These are phyloP conservation scores for Fusarium globosum DNA, from an alignment of 2,329 filamentous ascomycete genomes.

Conservation along the genomic window DNA sequence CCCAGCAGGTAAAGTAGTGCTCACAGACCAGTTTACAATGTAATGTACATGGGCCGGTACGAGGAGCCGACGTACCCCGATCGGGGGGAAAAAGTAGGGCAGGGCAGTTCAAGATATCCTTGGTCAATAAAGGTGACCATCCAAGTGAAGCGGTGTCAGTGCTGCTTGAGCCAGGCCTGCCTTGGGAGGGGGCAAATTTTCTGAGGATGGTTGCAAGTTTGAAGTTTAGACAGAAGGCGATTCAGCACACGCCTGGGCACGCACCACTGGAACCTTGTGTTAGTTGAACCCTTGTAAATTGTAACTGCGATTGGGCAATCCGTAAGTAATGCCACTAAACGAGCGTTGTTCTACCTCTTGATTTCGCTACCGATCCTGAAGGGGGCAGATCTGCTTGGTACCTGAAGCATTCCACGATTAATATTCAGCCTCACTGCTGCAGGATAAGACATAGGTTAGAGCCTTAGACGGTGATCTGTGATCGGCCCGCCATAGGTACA, in stretches of 20 bases:
- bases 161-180: neutral
- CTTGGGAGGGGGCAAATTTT: constrained; percentile 7
- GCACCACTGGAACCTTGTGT: constrained; percentile 28
- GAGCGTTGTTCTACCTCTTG: constrained; percentile 11
- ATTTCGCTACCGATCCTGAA: constrained; percentile 9
- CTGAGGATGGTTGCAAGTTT: constrained; percentile 13
- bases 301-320: constrained; percentile 19
- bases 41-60: constrained; percentile 26
- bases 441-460: neutral
- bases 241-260: constrained; percentile 15
- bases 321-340: constrained; percentile 14
- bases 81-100: neutral
- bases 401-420: constrained; percentile 5
- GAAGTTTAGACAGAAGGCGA: constrained; percentile 18
- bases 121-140: neutral
- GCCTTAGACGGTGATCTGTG: neutral
- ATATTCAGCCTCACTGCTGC: constrained; percentile 25
- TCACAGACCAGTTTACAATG: constrained; percentile 18
- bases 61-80: constrained; percentile 40
- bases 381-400: constrained; percentile 6
- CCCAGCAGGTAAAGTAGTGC: neutral
- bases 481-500: neutral
- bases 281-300: constrained; percentile 23
- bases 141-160: neutral
- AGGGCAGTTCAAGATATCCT: neutral